Percentiles rank a stretch among this genome's conserved stretches.
Conservation (phyloP, 1,139 yeast species). For the Magnusiomyces paraingens region DNA sequence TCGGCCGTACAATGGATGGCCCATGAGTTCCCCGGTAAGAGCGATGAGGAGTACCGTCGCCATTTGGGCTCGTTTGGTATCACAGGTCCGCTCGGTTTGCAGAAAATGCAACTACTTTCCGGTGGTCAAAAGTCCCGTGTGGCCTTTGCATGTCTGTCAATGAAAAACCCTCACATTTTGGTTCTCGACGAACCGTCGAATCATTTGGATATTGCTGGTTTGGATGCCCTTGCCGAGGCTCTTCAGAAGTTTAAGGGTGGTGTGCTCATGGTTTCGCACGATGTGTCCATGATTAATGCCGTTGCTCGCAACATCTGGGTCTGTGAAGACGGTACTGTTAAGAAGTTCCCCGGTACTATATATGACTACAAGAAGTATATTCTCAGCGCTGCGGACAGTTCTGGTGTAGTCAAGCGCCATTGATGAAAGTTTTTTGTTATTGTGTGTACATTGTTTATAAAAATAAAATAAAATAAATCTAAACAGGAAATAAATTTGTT, state of each 20-base stretch:
- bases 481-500: too few species aligned
- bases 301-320: constrained; percentile 96
- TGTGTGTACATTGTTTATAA: neutral
- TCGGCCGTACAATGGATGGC: constrained; percentile 97
- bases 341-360: constrained; percentile 75
- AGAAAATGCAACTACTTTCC: constrained; percentile 80
- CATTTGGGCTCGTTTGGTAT: constrained; percentile 96
- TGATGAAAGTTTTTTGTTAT: constrained; percentile 26
- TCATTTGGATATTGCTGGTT: constrained; percentile 96
- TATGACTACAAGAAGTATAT: constrained; percentile 87
- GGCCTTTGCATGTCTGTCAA: constrained; percentile 91
- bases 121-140: constrained; percentile 99
- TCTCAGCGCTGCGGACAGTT: constrained; percentile 63
- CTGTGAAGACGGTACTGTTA: constrained; percentile 76
- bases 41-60: constrained; percentile 95
- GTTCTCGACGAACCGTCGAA: constrained; percentile 97
- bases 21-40: constrained; percentile 79
- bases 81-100: constrained; percentile 88
- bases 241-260: constrained; percentile 88
- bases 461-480: too few species aligned
- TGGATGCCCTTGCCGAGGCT: constrained; percentile 91
- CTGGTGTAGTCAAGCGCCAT: constrained; percentile 88
- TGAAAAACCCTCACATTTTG: constrained; percentile 85
- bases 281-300: constrained; percentile 77
- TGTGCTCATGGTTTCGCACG: constrained; percentile 95